phyloP scores from a whole-genome alignment of 2,329 filamentous ascomycete genomes.

The Didymellaceae sp. region DNA sequence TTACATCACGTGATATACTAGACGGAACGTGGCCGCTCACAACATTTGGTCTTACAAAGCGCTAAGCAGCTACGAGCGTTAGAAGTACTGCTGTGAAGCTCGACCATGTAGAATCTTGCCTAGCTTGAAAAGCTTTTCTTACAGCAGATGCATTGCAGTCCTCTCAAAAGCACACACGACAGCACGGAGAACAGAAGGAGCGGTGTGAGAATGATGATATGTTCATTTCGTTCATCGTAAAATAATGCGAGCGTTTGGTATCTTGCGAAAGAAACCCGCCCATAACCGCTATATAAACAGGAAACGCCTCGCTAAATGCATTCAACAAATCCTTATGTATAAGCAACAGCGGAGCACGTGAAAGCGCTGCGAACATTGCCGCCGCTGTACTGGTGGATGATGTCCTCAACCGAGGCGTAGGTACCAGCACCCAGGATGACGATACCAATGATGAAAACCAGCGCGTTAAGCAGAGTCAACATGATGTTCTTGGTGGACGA shows the following conservation, averaged over 20 bases:
- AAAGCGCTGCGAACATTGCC: conserved; percentile 51
- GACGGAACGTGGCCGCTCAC: too few relatives aligned
- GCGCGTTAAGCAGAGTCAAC: conserved; percentile 36
- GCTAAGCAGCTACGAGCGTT: too few relatives aligned
- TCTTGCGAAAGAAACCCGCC: conserved; percentile 2
- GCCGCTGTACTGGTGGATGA: conserved; percentile 48
- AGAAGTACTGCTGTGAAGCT: too few relatives aligned
- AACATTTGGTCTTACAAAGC: too few relatives aligned
- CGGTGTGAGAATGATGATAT: not conserved
- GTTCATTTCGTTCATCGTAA: conserved; percentile 1
- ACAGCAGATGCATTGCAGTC: too few relatives aligned
- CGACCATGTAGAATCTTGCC: too few relatives aligned
- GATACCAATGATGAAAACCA: conserved; percentile 41
- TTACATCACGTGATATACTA: too few relatives aligned
- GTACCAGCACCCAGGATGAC: conserved; percentile 50
- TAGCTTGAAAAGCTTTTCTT: too few relatives aligned
- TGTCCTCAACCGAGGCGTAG: conserved; percentile 55
- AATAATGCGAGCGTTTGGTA: conserved; percentile 3
- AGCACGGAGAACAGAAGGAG: not conserved
- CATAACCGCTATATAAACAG: not conserved
- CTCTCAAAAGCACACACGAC: not conserved
- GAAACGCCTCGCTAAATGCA: conserved; percentile 19
- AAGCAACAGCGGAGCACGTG: conserved; percentile 46
- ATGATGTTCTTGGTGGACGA: conserved; percentile 40
- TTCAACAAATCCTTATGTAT: conserved; percentile 26